Evolutionary conservation across 2,329 filamentous ascomycete species (phyloP), one percentile per base, ranked within the genome.

Genomic region (Diaporthe citrichinensis): DNA sequence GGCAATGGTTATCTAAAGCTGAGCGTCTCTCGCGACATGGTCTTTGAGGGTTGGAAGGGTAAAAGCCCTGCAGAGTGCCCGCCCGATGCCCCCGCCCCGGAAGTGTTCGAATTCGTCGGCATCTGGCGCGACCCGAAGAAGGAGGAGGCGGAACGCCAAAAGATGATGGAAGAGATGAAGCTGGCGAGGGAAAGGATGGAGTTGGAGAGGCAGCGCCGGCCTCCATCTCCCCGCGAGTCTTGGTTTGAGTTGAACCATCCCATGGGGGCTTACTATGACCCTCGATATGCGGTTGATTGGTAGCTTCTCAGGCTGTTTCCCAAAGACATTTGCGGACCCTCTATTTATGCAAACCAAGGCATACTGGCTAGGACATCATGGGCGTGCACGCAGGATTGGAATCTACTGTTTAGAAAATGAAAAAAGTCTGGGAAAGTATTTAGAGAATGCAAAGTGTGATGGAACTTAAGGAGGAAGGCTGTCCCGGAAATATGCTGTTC

Each of bases 231-330:
- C 28, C 17, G 34, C 34, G 59, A 68, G 15, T 17, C 1, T 17
- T 57, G 44, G 58, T 68, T 73, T 49, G 59, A 73, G n/a, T 23
- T 57, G 59, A 73, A 57, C 20, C 46, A 67, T 46, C 46, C 58
- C 36, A 73, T 68, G 71, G 71, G 59, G 17, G 49, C 41, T 59
- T 57, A 51, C 49, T 51, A n/a, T 25, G 3, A 49, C 46, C 46
- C 1, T 23, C 15, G 46, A 23, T 23, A 49, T 49, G 15, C 20
- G 17, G 46, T 49, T 10, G 53, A 59, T 31, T 59, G 49, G 57
- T 51, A 46, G n/a, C 28, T 31, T 8, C 59, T 31, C 49, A 53
- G 10, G 49, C 10, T 53, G 8, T 23, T 53, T 25, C 49, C n/a
- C 23, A 4, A 14, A 25, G n/a, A 25, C n/a, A 14, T 25, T 25